phyloP scores from a whole-genome alignment of 192 early-diverging fungal genomes.

The Linnemannia elongata region DNA sequence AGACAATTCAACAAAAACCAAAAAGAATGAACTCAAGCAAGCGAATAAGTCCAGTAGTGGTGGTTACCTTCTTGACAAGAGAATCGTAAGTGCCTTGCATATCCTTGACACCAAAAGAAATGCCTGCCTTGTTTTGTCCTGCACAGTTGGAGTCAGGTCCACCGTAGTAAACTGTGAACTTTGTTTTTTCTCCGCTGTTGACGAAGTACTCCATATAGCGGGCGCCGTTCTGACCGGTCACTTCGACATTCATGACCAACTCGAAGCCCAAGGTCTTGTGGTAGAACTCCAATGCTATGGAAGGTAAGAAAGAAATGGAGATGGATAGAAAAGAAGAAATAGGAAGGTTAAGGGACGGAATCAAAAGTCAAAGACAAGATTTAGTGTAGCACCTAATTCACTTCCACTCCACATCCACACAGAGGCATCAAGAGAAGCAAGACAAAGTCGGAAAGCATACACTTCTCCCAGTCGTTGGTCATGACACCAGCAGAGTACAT shows the following conservation, averaged over 20 bases:
- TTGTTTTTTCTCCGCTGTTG: constrained; percentile 20
- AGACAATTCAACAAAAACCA: not conserved
- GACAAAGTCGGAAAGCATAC: not conserved
- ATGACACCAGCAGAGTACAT: constrained; percentile 36
- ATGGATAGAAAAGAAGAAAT: not conserved
- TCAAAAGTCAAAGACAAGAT: not conserved
- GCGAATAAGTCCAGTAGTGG: not conserved
- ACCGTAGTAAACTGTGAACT: constrained; percentile 32
- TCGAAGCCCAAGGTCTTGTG: constrained; percentile 23
- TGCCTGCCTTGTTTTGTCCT: constrained; percentile 14
- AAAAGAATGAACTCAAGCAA: not conserved
- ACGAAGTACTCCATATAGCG: constrained; percentile 34
- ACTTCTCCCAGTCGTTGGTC: constrained; percentile 20
- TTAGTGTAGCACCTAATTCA: not conserved
- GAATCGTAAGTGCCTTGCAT: constrained; percentile 32
- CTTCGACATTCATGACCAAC: constrained; percentile 18
- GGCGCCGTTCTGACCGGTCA: not conserved
- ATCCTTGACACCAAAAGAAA: constrained; percentile 24
- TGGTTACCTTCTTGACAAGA: constrained; percentile 40
- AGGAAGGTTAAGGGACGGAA: not conserved
- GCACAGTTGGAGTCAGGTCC: constrained; percentile 4
- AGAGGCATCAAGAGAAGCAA: no score
- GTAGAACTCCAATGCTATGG: constrained; percentile 41
- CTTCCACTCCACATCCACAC: not conserved
- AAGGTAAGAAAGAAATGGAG: not conserved